phyloP scores from a whole-genome alignment of 352 stramenopile species.

The Phytophthora palmivora region DNA sequence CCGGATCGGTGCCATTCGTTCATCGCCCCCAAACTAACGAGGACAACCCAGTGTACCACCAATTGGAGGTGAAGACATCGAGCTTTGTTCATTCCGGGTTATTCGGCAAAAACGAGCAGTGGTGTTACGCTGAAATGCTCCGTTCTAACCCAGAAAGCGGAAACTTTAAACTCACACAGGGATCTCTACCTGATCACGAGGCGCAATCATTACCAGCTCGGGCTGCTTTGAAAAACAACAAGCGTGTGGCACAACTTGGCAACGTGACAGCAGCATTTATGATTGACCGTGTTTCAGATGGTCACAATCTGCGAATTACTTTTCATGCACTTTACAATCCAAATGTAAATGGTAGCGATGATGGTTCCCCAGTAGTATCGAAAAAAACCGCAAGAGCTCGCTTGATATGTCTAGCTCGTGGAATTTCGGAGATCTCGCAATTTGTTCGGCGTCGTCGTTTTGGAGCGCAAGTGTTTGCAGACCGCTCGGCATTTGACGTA shows the following conservation, averaged over 20 bases:
- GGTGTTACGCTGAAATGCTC: slow-evolving; percentile 45
- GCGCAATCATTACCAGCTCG: slow-evolving; percentile 17
- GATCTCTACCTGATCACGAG: slow-evolving; percentile 14
- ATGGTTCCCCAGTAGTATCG: too few relatives aligned
- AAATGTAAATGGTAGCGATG: neutral
- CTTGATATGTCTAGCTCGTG: slow-evolving; percentile 30
- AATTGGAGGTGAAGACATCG: slow-evolving; percentile 38
- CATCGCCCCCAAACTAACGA: slow-evolving; percentile 13
- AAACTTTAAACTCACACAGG: slow-evolving; percentile 36
- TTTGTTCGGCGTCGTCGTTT: slow-evolving; percentile 38
- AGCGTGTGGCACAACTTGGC: slow-evolving; percentile 46
- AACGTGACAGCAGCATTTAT: slow-evolving; percentile 39
- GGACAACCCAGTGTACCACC: slow-evolving; percentile 12
- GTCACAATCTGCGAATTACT: slow-evolving; percentile 34
- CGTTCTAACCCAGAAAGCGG: slow-evolving; percentile 14
- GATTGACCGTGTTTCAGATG: slow-evolving; percentile 37
- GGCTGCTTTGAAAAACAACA: slow-evolving; percentile 10
- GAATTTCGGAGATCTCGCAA: slow-evolving; percentile 25
- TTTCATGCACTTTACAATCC: slow-evolving; percentile 44
- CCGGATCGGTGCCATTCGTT: slow-evolving; percentile 34
- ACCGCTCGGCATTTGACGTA: slow-evolving; percentile 32
- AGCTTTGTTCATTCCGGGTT: slow-evolving; percentile 45
- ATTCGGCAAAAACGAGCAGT: slow-evolving; percentile 50
- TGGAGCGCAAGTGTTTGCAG: slow-evolving; percentile 39
- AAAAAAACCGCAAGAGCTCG: slow-evolving; percentile 15